Evolutionary conservation across 768 basidiomycete species (phyloP).

Genomic region (Amanita fuliginea): DNA sequence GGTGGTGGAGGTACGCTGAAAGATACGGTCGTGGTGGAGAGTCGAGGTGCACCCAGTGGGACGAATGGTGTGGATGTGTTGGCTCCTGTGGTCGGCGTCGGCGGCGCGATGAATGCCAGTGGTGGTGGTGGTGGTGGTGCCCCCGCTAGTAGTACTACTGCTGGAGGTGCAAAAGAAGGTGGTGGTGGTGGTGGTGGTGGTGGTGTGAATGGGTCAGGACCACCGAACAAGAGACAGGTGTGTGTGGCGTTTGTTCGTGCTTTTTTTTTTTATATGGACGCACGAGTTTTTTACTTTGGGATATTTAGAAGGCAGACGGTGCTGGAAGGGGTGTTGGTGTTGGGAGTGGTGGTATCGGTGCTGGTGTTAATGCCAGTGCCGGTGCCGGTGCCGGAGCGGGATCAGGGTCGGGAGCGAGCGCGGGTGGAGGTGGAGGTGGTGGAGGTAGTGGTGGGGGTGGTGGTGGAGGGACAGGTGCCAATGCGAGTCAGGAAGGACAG

Average conservation of each 20-base stretch:
- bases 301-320: conserved; percentile 5
- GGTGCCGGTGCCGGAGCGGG: conserved; percentile 5
- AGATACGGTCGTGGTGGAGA: neutral
- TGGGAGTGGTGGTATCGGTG: too few species aligned
- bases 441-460: conserved; percentile 36
- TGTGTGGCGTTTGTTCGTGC: neutral
- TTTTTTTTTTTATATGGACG: neutral
- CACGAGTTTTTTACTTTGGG: neutral
- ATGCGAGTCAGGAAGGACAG: conserved; percentile 46
- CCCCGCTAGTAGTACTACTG: too few species aligned
- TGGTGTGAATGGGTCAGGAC: neutral
- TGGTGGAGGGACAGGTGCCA: conserved; percentile 17
- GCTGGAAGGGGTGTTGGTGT: too few species aligned
- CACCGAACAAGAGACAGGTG: conserved; percentile 12
- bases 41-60: neutral
- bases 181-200: neutral
- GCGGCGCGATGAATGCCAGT: neutral
- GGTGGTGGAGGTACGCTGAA: neutral
- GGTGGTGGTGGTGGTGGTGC: neutral
- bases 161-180: too few species aligned
- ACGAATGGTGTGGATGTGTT: neutral
- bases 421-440: conserved; percentile 28
- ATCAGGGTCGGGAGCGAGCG: conserved; percentile 8
- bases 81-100: neutral
- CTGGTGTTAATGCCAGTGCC: conserved; percentile 22